Evolutionary conservation across 768 basidiomycete genomes (phyloP).

Genomic region (Hydnum rufescens): DNA sequence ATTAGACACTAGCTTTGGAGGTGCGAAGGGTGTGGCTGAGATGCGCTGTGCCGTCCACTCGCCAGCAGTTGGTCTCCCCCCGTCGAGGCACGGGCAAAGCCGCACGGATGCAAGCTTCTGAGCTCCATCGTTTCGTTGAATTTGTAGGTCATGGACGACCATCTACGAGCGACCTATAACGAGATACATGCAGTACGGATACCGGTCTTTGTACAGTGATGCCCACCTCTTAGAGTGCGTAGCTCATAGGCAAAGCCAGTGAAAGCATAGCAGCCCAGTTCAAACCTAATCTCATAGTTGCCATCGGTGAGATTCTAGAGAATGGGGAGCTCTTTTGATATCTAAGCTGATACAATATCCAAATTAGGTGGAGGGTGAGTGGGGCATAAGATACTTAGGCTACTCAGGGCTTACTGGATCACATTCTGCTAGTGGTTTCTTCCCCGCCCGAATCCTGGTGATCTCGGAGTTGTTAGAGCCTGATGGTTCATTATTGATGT

Average conservation of each 20-base stretch:
- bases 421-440: conserved; percentile 50
- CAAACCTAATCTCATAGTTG: conserved; percentile 71
- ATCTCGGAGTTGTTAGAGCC: background rate
- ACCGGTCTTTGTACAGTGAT: background rate
- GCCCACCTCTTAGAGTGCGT: background rate
- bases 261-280: conserved; percentile 54
- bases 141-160: conserved; percentile 23
- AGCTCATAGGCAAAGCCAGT: conserved; percentile 51
- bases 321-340: too few relatives aligned
- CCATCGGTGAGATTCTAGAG: conserved; percentile 37
- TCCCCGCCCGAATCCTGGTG: conserved; percentile 76
- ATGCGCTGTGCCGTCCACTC: too few relatives aligned
- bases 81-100: too few relatives aligned
- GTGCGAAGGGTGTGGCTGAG: too few relatives aligned
- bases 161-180: conserved; percentile 67
- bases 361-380: background rate
- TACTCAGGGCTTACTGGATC: conserved; percentile 1
- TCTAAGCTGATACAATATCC: background rate
- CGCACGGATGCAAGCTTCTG: background rate
- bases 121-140: too few relatives aligned
- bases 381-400: background rate
- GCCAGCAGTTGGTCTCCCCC: too few relatives aligned
- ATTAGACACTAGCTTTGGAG: too few relatives aligned
- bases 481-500: conserved; percentile 1
- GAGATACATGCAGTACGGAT: conserved; percentile 46